These are phyloP conservation scores for Tolypocladium ophioglossoides DNA, from an alignment of 2,329 filamentous ascomycete species.

Conservation along the genomic window DNA sequence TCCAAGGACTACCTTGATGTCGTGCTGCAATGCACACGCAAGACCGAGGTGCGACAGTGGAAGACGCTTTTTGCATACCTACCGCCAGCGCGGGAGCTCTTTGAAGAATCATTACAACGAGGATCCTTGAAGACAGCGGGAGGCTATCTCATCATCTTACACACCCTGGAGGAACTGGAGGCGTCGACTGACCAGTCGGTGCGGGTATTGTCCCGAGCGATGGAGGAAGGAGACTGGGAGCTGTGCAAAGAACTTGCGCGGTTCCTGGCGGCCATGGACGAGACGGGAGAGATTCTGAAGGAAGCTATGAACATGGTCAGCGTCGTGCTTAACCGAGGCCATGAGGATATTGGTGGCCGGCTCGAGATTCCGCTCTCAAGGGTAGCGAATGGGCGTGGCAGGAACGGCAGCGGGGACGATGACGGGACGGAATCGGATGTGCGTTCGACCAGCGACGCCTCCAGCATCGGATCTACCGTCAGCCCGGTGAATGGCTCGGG, in stretches of 20 bases:
- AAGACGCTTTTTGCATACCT: conserved; percentile 85
- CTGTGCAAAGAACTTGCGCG: conserved; percentile 88
- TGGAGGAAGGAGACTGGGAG: conserved; percentile 84
- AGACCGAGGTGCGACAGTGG: conserved; percentile 94
- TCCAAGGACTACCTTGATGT: conserved; percentile 87
- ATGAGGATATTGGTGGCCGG: conserved; percentile 15
- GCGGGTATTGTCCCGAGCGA: conserved; percentile 69
- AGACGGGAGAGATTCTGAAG: conserved; percentile 68
- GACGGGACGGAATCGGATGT: conserved; percentile 25
- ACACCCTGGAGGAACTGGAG: conserved; percentile 64
- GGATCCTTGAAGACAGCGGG: conserved; percentile 89
- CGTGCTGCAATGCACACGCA: conserved; percentile 91
- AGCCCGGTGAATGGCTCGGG: conserved; percentile 11
- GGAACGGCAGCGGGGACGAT: conserved; percentile 19
- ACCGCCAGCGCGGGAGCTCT: conserved; percentile 81
- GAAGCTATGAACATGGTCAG: conserved; percentile 58
- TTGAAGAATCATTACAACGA: conserved; percentile 80
- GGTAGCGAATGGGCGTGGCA: conserved; percentile 17
- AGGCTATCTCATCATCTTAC: conserved; percentile 89
- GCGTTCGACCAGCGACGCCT: conserved; percentile 25
- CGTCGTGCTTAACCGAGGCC: conserved; percentile 20
- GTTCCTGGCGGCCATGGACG: conserved; percentile 90
- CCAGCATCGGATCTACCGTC: conserved; percentile 24
- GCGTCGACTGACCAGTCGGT: conserved; percentile 69
- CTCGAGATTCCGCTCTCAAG: conserved; percentile 21